Conservation (phyloP, 768 basidiomycete species). For the Boletus coccyginus region DNA sequence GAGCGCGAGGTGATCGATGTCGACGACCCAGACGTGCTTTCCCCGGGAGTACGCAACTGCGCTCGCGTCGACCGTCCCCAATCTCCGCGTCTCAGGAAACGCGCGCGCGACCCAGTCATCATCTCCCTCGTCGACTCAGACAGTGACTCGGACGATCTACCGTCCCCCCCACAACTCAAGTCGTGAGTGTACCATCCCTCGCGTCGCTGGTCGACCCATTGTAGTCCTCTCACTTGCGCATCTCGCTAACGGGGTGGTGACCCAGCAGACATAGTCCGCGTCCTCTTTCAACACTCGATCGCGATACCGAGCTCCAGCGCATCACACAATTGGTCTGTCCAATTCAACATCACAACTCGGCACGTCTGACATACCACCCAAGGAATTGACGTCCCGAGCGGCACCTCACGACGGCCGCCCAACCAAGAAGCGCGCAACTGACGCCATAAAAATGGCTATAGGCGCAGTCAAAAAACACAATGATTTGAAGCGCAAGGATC, state of each 20-base stretch:
- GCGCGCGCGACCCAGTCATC: neutral
- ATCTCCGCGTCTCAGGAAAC: conserved; percentile 14
- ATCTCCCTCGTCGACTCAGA: conserved; percentile 19
- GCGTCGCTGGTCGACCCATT: neutral
- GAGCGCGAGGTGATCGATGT: conserved; percentile 25
- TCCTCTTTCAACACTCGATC: neutral
- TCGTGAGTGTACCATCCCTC: conserved; percentile 4
- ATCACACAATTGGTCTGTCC: conserved; percentile 21
- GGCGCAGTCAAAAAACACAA: conserved; percentile 4
- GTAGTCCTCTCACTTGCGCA: neutral
- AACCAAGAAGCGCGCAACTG: conserved; percentile 20
- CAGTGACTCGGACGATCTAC: neutral
- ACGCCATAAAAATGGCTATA: conserved; percentile 16
- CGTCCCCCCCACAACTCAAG: neutral
- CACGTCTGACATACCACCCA: conserved; percentile 9
- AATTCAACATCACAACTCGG: neutral
- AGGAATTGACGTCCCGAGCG: conserved; percentile 24
- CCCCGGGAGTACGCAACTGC: conserved; percentile 16
- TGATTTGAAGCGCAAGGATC: conserved; percentile 25
- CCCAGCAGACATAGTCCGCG: neutral
- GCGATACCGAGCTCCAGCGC: conserved; percentile 24
- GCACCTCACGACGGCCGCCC: conserved; percentile 11
- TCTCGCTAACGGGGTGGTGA: neutral
- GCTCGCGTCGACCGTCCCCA: conserved; percentile 14
- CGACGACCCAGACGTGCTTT: conserved; percentile 23